Base-by-base conservation (phyloP, 192 early-diverging fungal species). In the Backusella liffmaniae region DNA sequence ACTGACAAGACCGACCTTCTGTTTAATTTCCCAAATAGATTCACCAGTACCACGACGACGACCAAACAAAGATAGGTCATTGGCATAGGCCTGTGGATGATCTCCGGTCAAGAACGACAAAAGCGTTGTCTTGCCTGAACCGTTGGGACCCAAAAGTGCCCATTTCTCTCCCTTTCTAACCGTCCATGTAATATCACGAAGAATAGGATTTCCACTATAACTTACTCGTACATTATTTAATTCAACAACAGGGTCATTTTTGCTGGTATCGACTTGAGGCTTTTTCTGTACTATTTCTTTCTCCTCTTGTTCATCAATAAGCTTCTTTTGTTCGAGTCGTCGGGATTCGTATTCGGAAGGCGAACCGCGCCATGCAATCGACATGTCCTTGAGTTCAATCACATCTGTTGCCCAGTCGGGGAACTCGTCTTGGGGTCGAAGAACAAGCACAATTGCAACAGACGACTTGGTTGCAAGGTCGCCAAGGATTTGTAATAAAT, bases 1-100 rank as follows among this genome's bases (percentile, higher is more conserved):
- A 68, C 79, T 82, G 8, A 86, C 77, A 51, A 85, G 53, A 26
- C 87, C 86, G 7, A 87, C 79, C 5, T 77, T 72, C 16, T 56
- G 29, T 69, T 89, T 89, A 74, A 90, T 89, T 69, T 88, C 86
- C 89, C 89, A 90, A 32, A 90, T 86, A 9, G 89, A 84, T 66
- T 86, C 85, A 3, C 89, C 89, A 4, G 81, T 77, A 12, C 88
- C 88, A 26, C 89, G 79, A 1, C 68, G 79, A 34, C 81, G 80
- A 16, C 87, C 87, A 83, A 90, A 90, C 65, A 90, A 77, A 6
- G 53, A 62, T 18, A 90, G 62, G 26, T 83, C 80, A 76, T 90
- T 90, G 1, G 86, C 78, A 70, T 88, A 90, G 0, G 89, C 86
- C 73, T 90, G 89, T 12, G 86, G 89, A 75, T 90, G 85, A 69